A percentile compares a stretch with the other conserved stretches of the same genome.
These are phyloP conservation scores for Thermochaetoides thermophila DNA, from an alignment of 495 filamentous ascomycete species.

Conservation along the genomic window DNA sequence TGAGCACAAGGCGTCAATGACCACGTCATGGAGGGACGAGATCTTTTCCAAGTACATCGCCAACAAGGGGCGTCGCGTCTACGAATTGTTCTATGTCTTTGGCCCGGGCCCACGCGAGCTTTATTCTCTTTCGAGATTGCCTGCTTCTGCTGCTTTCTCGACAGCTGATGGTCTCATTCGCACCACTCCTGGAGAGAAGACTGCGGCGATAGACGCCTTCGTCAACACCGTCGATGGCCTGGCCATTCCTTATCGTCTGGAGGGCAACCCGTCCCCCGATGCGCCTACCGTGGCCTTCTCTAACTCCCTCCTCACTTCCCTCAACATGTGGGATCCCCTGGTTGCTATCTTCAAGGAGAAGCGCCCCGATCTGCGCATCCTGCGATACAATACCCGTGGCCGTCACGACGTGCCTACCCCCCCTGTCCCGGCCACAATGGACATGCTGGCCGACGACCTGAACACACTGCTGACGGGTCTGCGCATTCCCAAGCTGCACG, in stretches of 20 bases:
- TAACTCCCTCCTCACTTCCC: conserved; percentile 60
- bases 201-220: conserved; percentile 46
- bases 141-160: conserved; percentile 27
- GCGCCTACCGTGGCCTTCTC: conserved; percentile 56
- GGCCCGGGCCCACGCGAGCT: conserved; percentile 58
- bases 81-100: conserved; percentile 65
- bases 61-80: conserved; percentile 40
- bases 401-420: conserved; percentile 35
- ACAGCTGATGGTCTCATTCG: conserved; percentile 38
- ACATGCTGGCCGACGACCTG: conserved; percentile 52
- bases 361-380: conserved; percentile 50
- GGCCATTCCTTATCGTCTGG: conserved; percentile 54
- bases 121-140: conserved; percentile 27
- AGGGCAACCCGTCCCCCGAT: conserved; percentile 47
- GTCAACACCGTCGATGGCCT: conserved; percentile 58
- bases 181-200: conserved; percentile 21
- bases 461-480: conserved; percentile 41
- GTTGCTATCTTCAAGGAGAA: conserved; percentile 39
- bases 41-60: conserved; percentile 42
- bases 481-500: conserved; percentile 42
- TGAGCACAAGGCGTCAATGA: conserved; percentile 46
- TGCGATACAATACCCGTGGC: conserved; percentile 58
- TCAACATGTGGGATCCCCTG: conserved; percentile 65
- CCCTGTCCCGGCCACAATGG: conserved; percentile 34
- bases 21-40: conserved; percentile 40